Percentiles rank a stretch among this genome's conserved stretches.
These are phyloP conservation scores for Pestalotiopsis sp. DNA, from an alignment of 2,329 filamentous ascomycete genomes.

Conservation along the genomic window DNA sequence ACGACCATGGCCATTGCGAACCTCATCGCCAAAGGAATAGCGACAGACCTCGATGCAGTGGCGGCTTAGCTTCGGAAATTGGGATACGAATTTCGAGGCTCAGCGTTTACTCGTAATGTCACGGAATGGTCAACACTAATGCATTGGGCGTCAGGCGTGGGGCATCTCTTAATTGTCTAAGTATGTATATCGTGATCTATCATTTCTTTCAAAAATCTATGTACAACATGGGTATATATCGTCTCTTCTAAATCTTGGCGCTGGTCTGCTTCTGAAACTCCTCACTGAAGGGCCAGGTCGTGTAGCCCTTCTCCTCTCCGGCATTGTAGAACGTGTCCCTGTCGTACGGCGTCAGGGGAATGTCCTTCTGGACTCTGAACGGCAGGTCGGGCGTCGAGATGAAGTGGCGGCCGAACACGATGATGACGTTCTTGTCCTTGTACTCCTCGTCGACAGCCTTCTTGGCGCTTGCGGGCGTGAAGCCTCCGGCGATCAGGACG, in stretches of 20 bases:
- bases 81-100: neutral
- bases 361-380: constrained; percentile 42
- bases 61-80: neutral
- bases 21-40: constrained; percentile 57
- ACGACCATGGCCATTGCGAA: constrained; percentile 71
- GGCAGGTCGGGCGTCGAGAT: constrained; percentile 51
- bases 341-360: constrained; percentile 44
- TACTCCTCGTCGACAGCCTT: constrained; percentile 42
- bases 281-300: constrained; percentile 35
- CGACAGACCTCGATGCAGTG: constrained; percentile 38
- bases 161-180: neutral
- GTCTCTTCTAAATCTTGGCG: constrained; percentile 1
- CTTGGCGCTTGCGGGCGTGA: constrained; percentile 38
- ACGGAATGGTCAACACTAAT: neutral
- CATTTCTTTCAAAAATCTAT: neutral
- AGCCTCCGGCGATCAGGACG: constrained; percentile 53
- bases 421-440: constrained; percentile 40
- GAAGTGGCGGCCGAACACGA: constrained; percentile 51
- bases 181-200: neutral
- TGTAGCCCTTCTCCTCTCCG: constrained; percentile 32
- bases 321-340: constrained; percentile 45
- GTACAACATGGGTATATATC: neutral
- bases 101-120: neutral
- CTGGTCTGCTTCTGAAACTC: constrained; percentile 12
- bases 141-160: neutral